phyloP scores from a whole-genome alignment of 306 rosid genomes.

The Lagenaria siceraria region DNA sequence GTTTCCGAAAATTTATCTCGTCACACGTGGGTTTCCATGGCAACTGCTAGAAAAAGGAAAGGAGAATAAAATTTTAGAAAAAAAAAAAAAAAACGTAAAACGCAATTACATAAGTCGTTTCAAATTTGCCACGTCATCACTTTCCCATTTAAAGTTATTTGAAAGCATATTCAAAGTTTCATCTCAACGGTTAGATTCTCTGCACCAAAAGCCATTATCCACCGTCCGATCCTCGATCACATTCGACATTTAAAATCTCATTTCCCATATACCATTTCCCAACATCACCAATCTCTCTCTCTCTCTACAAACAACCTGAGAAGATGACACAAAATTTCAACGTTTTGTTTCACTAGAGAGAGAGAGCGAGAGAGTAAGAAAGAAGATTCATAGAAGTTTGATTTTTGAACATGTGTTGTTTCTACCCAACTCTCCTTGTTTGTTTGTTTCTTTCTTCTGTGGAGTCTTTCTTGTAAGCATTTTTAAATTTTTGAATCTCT shows the following conservation, averaged over 20 bases:
- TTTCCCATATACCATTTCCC: neutral
- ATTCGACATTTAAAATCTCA: neutral
- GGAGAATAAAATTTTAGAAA: too few species aligned
- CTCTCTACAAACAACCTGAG: neutral
- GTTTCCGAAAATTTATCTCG: neutral
- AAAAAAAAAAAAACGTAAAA: neutral
- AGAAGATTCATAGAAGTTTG: conserved; percentile 18
- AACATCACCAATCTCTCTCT: neutral
- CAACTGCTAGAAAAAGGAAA: neutral
- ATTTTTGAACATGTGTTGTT: conserved; percentile 27
- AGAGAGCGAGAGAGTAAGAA: neutral
- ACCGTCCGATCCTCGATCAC: conserved; percentile 1
- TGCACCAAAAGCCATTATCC: neutral
- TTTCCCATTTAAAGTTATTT: neutral
- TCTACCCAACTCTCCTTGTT: conserved; percentile 1
- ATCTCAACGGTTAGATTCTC: conserved; percentile 13
- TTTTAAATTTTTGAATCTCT: conserved; percentile 10
- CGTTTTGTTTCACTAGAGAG: neutral
- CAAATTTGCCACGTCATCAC: conserved; percentile 1
- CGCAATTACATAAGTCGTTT: neutral
- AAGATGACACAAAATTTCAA: neutral
- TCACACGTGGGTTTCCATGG: neutral
- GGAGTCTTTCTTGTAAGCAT: neutral
- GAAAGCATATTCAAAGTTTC: conserved; percentile 4
- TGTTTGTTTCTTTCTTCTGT: conserved; percentile 12